A percentile compares a stretch with the other conserved stretches of the same genome.
phyloP scores from a whole-genome alignment of 1,284 basidiomycete species.

The Waitea zeae region DNA sequence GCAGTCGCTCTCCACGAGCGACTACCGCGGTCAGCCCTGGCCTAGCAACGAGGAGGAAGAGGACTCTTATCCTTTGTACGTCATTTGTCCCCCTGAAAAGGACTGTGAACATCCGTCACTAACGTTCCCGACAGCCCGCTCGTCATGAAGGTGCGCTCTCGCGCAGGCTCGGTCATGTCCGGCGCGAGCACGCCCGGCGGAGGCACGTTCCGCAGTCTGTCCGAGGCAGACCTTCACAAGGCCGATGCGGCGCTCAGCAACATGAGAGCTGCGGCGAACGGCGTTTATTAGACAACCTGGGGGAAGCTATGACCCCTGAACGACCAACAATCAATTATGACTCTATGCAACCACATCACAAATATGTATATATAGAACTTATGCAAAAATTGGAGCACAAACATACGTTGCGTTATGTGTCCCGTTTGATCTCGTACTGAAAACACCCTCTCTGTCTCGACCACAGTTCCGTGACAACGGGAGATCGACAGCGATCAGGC shows the following conservation, averaged over 20 bases:
- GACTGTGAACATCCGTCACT: slow-evolving; percentile 6
- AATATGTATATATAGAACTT: no score
- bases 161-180: slow-evolving; percentile 72
- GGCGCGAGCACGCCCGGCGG: slow-evolving; percentile 83
- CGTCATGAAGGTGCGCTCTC: slow-evolving; percentile 81
- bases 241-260: slow-evolving; percentile 83
- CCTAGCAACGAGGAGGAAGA: slow-evolving; percentile 66
- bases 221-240: slow-evolving; percentile 66
- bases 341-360: no score
- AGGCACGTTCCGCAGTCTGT: slow-evolving; percentile 57
- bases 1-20: slow-evolving; percentile 73
- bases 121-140: slow-evolving; percentile 39
- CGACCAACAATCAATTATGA: no score
- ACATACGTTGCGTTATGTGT: no score
- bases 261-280: slow-evolving; percentile 43
- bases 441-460: no score
- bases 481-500: no score
- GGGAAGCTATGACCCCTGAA: no score
- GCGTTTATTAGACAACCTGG: no score
- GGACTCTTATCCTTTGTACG: slow-evolving; percentile 80
- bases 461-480: no score
- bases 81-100: no score
- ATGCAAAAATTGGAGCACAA: no score
- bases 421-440: no score
- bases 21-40: slow-evolving; percentile 75